These are phyloP conservation scores for Pleurotus djamor DNA, from an alignment of 768 basidiomycete genomes.

Conservation along the genomic window DNA sequence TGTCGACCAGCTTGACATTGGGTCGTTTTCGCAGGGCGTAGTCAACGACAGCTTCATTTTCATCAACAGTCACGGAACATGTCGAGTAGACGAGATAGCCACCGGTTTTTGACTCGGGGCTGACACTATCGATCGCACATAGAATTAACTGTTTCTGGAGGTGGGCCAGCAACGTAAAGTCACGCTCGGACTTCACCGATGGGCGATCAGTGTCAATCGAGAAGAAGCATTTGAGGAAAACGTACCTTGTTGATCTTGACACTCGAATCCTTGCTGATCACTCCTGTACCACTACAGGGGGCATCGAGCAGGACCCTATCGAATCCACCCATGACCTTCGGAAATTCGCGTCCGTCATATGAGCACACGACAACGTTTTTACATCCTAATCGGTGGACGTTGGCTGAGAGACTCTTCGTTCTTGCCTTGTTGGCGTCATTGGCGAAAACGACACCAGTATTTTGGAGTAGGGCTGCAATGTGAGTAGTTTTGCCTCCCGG, in stretches of 20 bases:
- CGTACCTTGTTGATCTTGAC: conserved; percentile 97
- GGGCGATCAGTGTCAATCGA: not conserved
- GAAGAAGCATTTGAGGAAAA: conserved; percentile 4
- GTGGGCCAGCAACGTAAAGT: conserved; percentile 95
- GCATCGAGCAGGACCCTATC: conserved; percentile 97
- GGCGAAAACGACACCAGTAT: conserved; percentile 97
- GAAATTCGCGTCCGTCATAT: conserved; percentile 97
- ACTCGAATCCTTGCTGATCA: conserved; percentile 96
- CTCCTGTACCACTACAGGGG: conserved; percentile 97
- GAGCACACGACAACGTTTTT: conserved; percentile 98
- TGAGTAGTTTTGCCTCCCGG: conserved; percentile 99
- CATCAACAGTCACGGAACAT: conserved; percentile 96
- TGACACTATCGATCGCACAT: conserved; percentile 96
- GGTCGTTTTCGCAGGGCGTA: conserved; percentile 96
- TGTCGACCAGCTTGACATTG: conserved; percentile 88
- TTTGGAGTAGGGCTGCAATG: conserved; percentile 94
- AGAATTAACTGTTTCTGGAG: conserved; percentile 98
- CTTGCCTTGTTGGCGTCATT: conserved; percentile 95
- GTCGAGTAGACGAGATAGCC: conserved; percentile 98
- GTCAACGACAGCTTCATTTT: conserved; percentile 97
- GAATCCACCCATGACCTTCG: conserved; percentile 98
- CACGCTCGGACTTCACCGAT: conserved; percentile 75
- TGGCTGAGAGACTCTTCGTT: conserved; percentile 95
- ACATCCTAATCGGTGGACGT: conserved; percentile 95
- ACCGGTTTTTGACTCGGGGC: conserved; percentile 85